A percentile compares a stretch with the other conserved stretches of the same genome.
Conservation (phyloP, 2,329 filamentous ascomycete species). For the Sclerotinia subarctica region DNA sequence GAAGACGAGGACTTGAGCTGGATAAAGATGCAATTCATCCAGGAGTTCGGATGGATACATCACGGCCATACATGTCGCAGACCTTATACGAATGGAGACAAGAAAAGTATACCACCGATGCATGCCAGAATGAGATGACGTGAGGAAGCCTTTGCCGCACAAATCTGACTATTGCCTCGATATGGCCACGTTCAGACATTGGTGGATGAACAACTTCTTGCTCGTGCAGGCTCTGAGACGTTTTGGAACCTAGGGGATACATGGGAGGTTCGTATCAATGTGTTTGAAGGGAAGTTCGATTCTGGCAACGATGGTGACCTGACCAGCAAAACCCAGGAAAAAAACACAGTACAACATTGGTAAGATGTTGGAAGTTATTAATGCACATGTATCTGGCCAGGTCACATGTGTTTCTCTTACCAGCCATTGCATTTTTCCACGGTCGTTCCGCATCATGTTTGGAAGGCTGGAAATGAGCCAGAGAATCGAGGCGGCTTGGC, state of each 20-base stretch:
- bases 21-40: background rate
- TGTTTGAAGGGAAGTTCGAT: background rate
- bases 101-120: background rate
- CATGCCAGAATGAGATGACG: background rate
- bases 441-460: background rate
- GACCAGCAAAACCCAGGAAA: background rate
- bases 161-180: background rate
- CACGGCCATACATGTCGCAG: background rate
- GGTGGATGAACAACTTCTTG: background rate
- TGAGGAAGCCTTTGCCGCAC: background rate
- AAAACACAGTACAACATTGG: background rate
- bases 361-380: background rate
- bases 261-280: background rate
- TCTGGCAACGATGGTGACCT: background rate
- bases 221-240: background rate
- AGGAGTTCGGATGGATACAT: background rate
- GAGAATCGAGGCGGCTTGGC: background rate
- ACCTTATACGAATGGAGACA: background rate
- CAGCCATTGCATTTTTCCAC: background rate
- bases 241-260: background rate
- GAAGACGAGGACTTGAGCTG: background rate
- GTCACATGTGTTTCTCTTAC: no score
- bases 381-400: background rate
- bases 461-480: background rate
- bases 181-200: background rate